phyloP scores from a whole-genome alignment of 352 stramenopile species.

The Thraustochytrium striatum region DNA sequence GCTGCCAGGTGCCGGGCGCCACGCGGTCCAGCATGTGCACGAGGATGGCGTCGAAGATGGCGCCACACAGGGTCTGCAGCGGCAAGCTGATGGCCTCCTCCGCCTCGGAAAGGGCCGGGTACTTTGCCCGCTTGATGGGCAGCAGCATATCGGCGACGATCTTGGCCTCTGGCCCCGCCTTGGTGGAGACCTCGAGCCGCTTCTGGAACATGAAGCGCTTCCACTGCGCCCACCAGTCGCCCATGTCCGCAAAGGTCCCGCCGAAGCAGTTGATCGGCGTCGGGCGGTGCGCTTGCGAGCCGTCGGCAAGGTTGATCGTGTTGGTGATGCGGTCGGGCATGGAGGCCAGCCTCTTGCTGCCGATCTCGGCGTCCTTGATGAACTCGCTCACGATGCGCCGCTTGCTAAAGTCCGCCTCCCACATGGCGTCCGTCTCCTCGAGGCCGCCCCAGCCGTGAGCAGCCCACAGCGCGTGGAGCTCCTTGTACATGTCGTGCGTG shows the following conservation, averaged over 20 bases:
- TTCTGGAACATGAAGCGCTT: conserved; percentile 70
- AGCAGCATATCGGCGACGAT: conserved; percentile 63
- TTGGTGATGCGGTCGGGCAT: conserved; percentile 78
- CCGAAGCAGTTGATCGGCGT: conserved; percentile 76
- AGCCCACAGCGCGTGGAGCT: conserved; percentile 61
- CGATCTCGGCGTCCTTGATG: conserved; percentile 65
- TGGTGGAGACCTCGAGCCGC: conserved; percentile 57
- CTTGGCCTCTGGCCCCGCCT: conserved; percentile 54
- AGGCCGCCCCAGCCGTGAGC: conserved; percentile 61
- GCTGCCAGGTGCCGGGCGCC: conserved; percentile 62
- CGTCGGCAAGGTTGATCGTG: conserved; percentile 64
- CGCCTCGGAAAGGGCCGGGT: conserved; percentile 65
- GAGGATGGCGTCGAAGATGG: conserved; percentile 75
- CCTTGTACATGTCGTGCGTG: conserved; percentile 65
- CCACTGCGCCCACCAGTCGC: conserved; percentile 68
- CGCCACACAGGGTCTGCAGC: conserved; percentile 68
- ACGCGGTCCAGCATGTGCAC: conserved; percentile 75
- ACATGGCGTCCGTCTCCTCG: conserved; percentile 56
- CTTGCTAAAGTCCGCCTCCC: conserved; percentile 65
- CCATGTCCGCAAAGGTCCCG: conserved; percentile 60
- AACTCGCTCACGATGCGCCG: conserved; percentile 67
- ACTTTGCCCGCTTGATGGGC: conserved; percentile 69
- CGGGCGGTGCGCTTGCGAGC: conserved; percentile 59
- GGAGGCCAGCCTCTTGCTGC: conserved; percentile 67
- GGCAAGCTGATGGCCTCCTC: conserved; percentile 69